Percentiles rank a stretch among this genome's conserved stretches.
Evolutionary conservation across 768 basidiomycete species (phyloP).

Genomic region (Rhizopogon rudus): DNA sequence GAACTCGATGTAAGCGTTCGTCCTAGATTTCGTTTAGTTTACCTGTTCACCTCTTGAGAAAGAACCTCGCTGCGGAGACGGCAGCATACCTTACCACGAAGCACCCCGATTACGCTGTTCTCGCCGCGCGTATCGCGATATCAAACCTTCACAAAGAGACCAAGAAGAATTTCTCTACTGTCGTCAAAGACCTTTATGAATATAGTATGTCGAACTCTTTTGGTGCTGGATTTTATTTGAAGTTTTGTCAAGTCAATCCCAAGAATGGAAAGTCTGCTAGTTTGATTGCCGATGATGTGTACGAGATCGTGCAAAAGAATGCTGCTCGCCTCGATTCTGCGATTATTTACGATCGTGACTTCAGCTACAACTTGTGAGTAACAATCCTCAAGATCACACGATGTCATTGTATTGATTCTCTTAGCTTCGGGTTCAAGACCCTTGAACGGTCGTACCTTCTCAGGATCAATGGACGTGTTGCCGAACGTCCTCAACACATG

Average conservation of each 20-base stretch:
- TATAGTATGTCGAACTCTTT: constrained; percentile 57
- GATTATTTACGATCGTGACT: constrained; percentile 97
- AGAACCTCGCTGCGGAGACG: constrained; percentile 97
- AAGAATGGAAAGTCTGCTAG: constrained; percentile 85
- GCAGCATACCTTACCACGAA: constrained; percentile 97
- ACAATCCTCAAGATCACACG: neutral
- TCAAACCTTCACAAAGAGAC: constrained; percentile 99
- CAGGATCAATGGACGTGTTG: constrained; percentile 89
- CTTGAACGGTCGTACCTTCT: constrained; percentile 97
- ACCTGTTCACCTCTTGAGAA: constrained; percentile 3
- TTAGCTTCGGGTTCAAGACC: constrained; percentile 98
- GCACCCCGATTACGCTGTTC: constrained; percentile 96
- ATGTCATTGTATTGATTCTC: neutral
- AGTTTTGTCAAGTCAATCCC: constrained; percentile 69
- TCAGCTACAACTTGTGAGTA: constrained; percentile 90
- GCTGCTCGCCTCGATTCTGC: constrained; percentile 84
- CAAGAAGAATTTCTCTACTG: constrained; percentile 92
- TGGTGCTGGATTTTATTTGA: neutral
- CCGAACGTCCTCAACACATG: constrained; percentile 98
- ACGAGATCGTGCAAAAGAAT: constrained; percentile 76
- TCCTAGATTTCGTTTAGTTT: neutral
- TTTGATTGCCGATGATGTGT: constrained; percentile 89
- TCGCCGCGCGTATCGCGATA: constrained; percentile 97
- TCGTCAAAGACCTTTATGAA: constrained; percentile 84
- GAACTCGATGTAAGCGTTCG: constrained; percentile 81